Base-by-base conservation (phyloP, 306 rosid species). In the Senna siamea region DNA sequence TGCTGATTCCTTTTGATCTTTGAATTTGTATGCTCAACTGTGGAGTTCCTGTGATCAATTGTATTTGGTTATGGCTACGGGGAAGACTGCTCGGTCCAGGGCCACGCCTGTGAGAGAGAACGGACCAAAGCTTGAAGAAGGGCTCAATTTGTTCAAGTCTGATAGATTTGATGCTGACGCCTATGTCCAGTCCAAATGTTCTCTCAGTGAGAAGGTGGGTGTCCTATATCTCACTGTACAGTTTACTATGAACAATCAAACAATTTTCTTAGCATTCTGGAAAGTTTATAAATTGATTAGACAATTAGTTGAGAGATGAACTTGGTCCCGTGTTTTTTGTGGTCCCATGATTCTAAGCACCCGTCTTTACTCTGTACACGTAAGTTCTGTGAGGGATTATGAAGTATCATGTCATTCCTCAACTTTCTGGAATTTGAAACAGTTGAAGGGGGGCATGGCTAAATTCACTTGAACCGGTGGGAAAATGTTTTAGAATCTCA, bases 141-240 rank as follows among this genome's bases (percentile, higher is more conserved):
- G 93, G 23, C 87, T 95, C 70, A 86, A 66, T 84, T 79, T 86
- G 22, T 95, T 95, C 88, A 92, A 86, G 96, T 80, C 96, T 32
- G 98, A 95, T 14, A 80, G 85, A 79, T 95, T 95, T 60, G 99
- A 95, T 13, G 89, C 98, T 2, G 96, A 90, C 43, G 47, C 72
- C 43, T 95, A 84, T 61, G 89, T 95, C 0, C 97, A 88, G 83
- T 80, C 93, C 19, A 90, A 89, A 38, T 90, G 93, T 78, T 70
- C 97, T 55, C 93, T 92, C 77, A 90, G 91, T 82, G 99, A 95
- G 52, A 95, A 90, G 98, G 97, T 88, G 75, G 43, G n/a, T 35
- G 37, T 47, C 17, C 22, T 5, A 15, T 46, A 7, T 9, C 11
- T 69, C 14, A 5, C 11, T 69, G 0, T 38, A 12, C 6, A 63